phyloP scores from a whole-genome alignment of 768 basidiomycete species.

The Suillus spraguei region DNA sequence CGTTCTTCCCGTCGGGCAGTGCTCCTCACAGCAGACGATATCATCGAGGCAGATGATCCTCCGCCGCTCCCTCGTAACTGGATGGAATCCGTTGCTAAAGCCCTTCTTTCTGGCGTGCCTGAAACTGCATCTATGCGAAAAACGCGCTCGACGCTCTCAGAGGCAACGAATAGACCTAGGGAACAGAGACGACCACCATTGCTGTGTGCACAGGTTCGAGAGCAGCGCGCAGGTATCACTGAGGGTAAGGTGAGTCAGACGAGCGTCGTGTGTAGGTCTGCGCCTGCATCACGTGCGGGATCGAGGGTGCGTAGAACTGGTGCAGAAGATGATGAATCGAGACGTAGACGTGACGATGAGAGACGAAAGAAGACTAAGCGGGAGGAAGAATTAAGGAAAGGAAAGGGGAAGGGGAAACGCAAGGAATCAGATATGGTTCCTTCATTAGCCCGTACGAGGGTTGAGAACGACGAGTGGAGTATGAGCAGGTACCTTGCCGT shows the following conservation, averaged over 20 bases:
- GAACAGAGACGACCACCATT: conserved; percentile 32
- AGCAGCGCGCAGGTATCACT: conserved; percentile 28
- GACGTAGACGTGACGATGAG: conserved; percentile 21
- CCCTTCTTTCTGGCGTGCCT: conserved; percentile 52
- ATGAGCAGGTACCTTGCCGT: conserved; percentile 33
- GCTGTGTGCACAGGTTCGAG: conserved; percentile 36
- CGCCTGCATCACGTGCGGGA: conserved; percentile 63
- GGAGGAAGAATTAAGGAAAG: conserved; percentile 22
- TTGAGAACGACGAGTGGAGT: conserved; percentile 60
- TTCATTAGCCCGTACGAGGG: conserved; percentile 58
- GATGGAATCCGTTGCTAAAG: conserved; percentile 70
- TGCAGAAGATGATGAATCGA: conserved; percentile 24
- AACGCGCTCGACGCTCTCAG: conserved; percentile 25
- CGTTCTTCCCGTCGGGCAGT: conserved; percentile 24
- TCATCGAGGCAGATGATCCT: conserved; percentile 23
- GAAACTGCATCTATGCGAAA: conserved; percentile 28
- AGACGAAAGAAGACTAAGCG: conserved; percentile 26
- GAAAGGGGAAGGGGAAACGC: conserved; percentile 32
- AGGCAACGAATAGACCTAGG: conserved; percentile 28
- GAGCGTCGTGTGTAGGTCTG: conserved; percentile 68
- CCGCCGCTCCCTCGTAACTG: conserved; percentile 72
- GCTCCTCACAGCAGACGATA: conserved; percentile 36
- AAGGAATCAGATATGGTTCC: conserved; percentile 49
- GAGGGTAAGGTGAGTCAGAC: conserved; percentile 48
- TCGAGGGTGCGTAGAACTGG: conserved; percentile 40